Evolutionary conservation across 768 basidiomycete species (phyloP).

Genomic region (Podaxis rugospora): DNA sequence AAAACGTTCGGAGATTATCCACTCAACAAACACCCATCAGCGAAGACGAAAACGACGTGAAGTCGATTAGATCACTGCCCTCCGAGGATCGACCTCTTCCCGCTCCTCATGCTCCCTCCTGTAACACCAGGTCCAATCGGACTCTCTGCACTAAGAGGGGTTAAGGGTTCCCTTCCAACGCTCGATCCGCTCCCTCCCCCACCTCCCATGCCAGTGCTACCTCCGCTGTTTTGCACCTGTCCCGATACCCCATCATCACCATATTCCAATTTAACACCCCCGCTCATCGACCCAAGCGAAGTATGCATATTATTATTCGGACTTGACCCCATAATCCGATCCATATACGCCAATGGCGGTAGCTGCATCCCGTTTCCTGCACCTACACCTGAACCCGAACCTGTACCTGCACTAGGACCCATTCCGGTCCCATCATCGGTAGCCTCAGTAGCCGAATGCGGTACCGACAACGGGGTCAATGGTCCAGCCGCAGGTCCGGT

Average conservation of each 20-base stretch:
- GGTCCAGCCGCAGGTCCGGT: constrained; percentile 9
- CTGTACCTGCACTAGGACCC: not conserved
- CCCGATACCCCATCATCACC: not conserved
- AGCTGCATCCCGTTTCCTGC: constrained; percentile 3
- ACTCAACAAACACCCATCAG: not conserved
- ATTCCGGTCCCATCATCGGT: not conserved
- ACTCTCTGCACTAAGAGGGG: constrained; percentile 9
- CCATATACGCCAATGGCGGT: constrained; percentile 11
- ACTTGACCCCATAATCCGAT: not conserved
- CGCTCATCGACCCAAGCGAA: not conserved
- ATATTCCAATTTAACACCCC: not conserved
- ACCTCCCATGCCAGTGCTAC: not conserved
- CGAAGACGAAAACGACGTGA: not conserved
- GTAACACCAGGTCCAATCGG: constrained; percentile 6
- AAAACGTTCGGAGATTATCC: not conserved
- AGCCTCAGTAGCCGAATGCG: constrained; percentile 4
- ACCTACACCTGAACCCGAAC: not conserved
- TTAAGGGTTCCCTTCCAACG: constrained; percentile 8
- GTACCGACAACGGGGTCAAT: constrained; percentile 7
- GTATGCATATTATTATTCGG: not conserved
- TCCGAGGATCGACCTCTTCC: not conserved
- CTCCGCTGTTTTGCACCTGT: not conserved
- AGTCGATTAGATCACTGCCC: not conserved
- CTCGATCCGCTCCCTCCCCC: not conserved
- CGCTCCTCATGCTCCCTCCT: not conserved